phyloP scores from a whole-genome alignment of 331 rosid species.

The Ulmus americana region DNA sequence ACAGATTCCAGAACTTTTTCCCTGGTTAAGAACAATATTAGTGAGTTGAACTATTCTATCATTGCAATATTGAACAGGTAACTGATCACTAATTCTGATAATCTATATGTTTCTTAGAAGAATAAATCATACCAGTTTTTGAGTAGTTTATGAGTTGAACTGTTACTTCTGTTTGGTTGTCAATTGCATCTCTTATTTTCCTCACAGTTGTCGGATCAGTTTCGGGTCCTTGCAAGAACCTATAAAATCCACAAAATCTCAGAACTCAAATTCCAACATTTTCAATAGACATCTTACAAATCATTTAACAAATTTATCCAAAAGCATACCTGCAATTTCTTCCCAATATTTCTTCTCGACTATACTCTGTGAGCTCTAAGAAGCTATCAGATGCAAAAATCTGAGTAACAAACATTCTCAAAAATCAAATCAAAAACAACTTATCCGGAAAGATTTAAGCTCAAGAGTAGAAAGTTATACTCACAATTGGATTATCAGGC shows the following conservation, averaged over 20 bases:
- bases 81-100: too few relatives aligned
- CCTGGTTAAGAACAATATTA: conserved; percentile 39
- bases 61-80: conserved; percentile 4
- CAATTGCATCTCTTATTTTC: conserved; percentile 83
- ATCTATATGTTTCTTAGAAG: not conserved
- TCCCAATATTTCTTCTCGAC: conserved; percentile 96
- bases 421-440: conserved; percentile 1
- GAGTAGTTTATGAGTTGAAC: conserved; percentile 93
- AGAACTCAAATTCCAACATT: conserved; percentile 4
- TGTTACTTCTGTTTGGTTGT: conserved; percentile 82
- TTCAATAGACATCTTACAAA: not conserved
- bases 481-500: conserved; percentile 97
- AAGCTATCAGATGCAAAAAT: conserved; percentile 99
- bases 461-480: conserved; percentile 14
- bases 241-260: conserved; percentile 27
- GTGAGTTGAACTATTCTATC: conserved; percentile 14
- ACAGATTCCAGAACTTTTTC: conserved; percentile 91
- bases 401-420: conserved; percentile 35
- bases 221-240: conserved; percentile 97
- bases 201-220: conserved; percentile 85
- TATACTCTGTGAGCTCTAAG: conserved; percentile 89
- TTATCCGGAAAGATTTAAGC: too few relatives aligned
- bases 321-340: conserved; percentile 79
- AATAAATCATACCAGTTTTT: conserved; percentile 53
- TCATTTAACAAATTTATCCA: not conserved